Evolutionary conservation across 164 flowering plant genomes (phyloP), one percentile per base, ranked within the genome.

Genomic region (Warburgia ugandensis): DNA sequence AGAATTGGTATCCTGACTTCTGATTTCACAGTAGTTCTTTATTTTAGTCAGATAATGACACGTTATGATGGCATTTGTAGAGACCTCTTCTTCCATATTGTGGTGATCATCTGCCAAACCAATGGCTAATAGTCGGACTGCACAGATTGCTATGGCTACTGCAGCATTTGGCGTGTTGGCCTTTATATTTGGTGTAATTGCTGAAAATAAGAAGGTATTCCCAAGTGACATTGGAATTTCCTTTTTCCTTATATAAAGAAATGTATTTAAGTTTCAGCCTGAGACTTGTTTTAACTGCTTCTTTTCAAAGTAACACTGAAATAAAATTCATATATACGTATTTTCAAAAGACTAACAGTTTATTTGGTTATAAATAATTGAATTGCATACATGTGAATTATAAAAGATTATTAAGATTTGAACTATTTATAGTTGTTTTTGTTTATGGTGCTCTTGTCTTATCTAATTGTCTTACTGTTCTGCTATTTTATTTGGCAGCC

Each of bases 161-260:
- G 61, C 68, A 1, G 12, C 55, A 1, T 50, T 78, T 14, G 90
- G 90, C 3, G 36, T 46, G 1, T 11, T 71, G 39, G 69, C 86
- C 25, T 83, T 80, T 52, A 30, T 80, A 12, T 37, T 78, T 38
- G 90, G 90, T 19, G 63, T 83, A 3, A 29, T 83, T 55, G 90
- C 90, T 27, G 90, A 83, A 53, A 78, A 80, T 48, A 76, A 76
- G 41, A 83, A 83, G 86, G 90, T 83, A 37, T 6, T 5, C 19
- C 19, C 43, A n/a, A n/a, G n/a, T n/a, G n/a, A n/a, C n/a, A n/a
- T n/a, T n/a, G n/a, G n/a, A n/a, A n/a, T n/a, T n/a, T n/a, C n/a
- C n/a, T n/a, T n/a, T n/a, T n/a, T n/a, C n/a, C n/a, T n/a, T n/a
- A n/a, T n/a, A n/a, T n/a, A n/a, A n/a, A n/a, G n/a, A n/a, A n/a